Evolutionary conservation across 805 yeast species (phyloP).

Genomic region (Sugiyamaella chiloensis): DNA sequence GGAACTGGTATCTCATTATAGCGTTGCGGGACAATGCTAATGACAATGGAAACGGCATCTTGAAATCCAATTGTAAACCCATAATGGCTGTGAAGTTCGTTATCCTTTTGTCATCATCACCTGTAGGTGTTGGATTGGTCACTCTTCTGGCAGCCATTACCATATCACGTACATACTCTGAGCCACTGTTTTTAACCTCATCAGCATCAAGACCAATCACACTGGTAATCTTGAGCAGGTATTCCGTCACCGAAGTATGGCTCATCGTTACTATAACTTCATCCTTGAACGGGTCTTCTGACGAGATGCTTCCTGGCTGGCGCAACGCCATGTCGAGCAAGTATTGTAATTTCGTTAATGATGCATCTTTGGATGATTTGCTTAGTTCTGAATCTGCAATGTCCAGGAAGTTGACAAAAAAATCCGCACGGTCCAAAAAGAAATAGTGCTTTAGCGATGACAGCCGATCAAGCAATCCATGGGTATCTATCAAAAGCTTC

Average conservation of each 20-base stretch:
- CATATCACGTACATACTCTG: conserved; percentile 18
- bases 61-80: conserved; percentile 38
- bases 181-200: conserved; percentile 17
- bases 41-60: conserved; percentile 82
- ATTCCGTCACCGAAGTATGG: conserved; percentile 33
- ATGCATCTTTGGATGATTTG: conserved; percentile 34
- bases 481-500: conserved; percentile 58
- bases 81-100: conserved; percentile 29
- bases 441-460: conserved; percentile 53
- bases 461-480: conserved; percentile 48
- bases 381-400: conserved; percentile 51
- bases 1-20: conserved; percentile 71
- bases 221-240: conserved; percentile 34
- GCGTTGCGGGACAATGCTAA: conserved; percentile 68
- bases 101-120: conserved; percentile 21
- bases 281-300: conserved; percentile 36
- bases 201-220: conserved; percentile 35
- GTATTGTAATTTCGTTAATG: conserved; percentile 35
- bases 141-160: conserved; percentile 17
- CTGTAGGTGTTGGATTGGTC: conserved; percentile 8
- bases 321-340: conserved; percentile 38
- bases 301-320: conserved; percentile 39
- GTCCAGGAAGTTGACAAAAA: conserved; percentile 52
- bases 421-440: conserved; percentile 50
- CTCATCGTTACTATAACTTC: conserved; percentile 34